A percentile compares a stretch with the other conserved stretches of the same genome.
These are phyloP conservation scores for Alternaria sp. DNA, from an alignment of 2,329 filamentous ascomycete genomes.

Conservation along the genomic window DNA sequence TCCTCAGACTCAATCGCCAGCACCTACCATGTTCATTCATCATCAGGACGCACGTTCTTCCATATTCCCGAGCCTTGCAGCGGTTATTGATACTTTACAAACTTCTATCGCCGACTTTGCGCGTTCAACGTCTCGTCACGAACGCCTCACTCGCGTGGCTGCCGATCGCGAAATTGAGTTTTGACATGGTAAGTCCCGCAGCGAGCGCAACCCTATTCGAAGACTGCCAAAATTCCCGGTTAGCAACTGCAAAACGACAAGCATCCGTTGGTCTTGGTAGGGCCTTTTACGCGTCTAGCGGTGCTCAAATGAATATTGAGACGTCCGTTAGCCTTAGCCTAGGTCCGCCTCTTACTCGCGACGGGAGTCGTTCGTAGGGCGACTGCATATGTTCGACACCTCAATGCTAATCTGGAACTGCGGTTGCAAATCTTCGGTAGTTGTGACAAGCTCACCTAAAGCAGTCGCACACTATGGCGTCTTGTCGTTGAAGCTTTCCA, in stretches of 20 bases:
- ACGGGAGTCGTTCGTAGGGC: neutral
- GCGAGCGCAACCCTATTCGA: neutral
- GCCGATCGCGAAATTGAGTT: slow-evolving; percentile 1
- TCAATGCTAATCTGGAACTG: neutral
- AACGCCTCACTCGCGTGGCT: neutral
- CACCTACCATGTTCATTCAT: neutral
- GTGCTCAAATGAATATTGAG: neutral
- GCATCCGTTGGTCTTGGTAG: neutral
- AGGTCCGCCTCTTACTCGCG: neutral
- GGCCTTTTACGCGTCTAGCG: neutral
- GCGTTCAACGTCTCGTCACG: slow-evolving; percentile 1
- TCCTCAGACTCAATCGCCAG: neutral
- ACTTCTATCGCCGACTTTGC: slow-evolving; percentile 2
- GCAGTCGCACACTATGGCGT: neutral
- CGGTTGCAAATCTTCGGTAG: neutral
- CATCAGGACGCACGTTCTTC: neutral
- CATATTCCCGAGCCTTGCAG: neutral
- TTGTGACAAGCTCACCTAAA: neutral
- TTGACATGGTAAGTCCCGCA: slow-evolving; percentile 1
- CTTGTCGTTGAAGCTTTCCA: neutral
- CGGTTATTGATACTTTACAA: neutral
- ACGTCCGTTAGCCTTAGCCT: neutral
- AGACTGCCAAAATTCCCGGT: neutral
- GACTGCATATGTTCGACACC: neutral
- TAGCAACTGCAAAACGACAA: neutral